Evolutionary conservation across 2,329 filamentous ascomycete species (phyloP), one percentile per base, ranked within the genome.

Genomic region (Aaosphaeria arxii): DNA sequence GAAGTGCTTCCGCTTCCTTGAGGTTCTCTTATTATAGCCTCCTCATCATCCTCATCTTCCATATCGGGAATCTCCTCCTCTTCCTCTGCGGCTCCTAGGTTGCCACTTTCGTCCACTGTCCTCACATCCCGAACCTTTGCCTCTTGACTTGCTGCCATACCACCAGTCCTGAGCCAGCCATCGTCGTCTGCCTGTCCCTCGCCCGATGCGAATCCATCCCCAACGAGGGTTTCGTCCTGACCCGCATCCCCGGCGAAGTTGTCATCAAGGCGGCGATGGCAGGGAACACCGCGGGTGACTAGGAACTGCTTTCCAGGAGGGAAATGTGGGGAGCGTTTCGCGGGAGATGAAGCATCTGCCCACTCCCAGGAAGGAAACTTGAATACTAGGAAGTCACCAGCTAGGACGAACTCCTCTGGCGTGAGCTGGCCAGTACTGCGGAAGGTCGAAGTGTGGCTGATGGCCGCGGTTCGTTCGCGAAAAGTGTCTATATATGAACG

Each of bases 351-450:
- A 57, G 92, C 91, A 62, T 94, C 89, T 56, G 88, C 85, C 94
- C 94, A 99, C 43, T 89, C 88, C 94, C 94, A 99, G 49, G 92
- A 95, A 6, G 92, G 94, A 74, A 99, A 99, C 77, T 96, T 97
- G 84, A 95, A 96, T 65, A 96, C 91, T 35, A 99, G 85, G 71
- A 97, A 99, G 76, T 99, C 94, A 61, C 94, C 94, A 4, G 94
- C 94, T 4, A 88, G 87, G 44, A 96, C 80, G 72, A 99, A 99
- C 79, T 99, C 94, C 66, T 96, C 92, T 13, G 92, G 92, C 0
- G 92, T 97, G 73, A 99, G 94, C 76, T 97, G 89, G 57, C 94
- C 94, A 4, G 91, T 96, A 62, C 84, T 82, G 61, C 92, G 89
- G 74, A 99, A 99, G 56, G 89, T 97, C 4, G 92, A 97, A 45